Evolutionary conservation across 192 early-diverging fungal species (phyloP).

Genomic region (Chytriomyces confervae): DNA sequence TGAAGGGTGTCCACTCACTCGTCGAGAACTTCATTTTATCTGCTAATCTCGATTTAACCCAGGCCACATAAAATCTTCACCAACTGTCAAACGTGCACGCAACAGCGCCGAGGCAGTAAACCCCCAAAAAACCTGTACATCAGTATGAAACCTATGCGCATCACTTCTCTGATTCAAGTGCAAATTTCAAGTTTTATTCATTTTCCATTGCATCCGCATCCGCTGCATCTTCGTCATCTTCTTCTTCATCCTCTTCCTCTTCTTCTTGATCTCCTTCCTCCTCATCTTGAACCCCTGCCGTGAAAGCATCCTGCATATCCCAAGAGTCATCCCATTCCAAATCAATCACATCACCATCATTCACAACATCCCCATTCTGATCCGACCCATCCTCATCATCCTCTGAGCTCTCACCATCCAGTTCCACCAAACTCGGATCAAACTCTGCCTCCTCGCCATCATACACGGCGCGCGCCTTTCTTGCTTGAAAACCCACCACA

Average conservation of each 20-base stretch:
- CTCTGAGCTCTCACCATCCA: not conserved
- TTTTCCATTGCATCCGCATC: not conserved
- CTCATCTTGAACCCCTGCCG: too few species aligned
- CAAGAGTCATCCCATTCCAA: not conserved
- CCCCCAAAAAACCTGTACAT: conserved; percentile 62
- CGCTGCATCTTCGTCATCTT: not conserved
- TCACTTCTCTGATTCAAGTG: not conserved
- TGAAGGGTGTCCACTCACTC: conserved; percentile 9
- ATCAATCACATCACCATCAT: conserved; percentile 11
- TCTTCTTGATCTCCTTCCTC: too few species aligned
- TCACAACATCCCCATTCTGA: not conserved
- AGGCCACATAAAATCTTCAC: not conserved
- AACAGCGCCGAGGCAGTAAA: conserved; percentile 44
- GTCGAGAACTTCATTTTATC: conserved; percentile 29
- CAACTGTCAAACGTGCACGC: conserved; percentile 60
- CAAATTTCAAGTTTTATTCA: not conserved
- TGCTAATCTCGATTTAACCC: too few species aligned
- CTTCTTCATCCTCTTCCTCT: not conserved
- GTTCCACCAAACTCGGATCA: not conserved
- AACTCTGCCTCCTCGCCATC: not conserved
- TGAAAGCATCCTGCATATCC: too few species aligned
- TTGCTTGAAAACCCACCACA: not conserved
- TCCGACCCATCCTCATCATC: not conserved
- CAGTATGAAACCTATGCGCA: not conserved
- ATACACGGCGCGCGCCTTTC: not conserved